Evolutionary conservation across 2,329 filamentous ascomycete genomes (phyloP), one percentile per base, ranked within the genome.

Genomic region (Hortaea werneckii): DNA sequence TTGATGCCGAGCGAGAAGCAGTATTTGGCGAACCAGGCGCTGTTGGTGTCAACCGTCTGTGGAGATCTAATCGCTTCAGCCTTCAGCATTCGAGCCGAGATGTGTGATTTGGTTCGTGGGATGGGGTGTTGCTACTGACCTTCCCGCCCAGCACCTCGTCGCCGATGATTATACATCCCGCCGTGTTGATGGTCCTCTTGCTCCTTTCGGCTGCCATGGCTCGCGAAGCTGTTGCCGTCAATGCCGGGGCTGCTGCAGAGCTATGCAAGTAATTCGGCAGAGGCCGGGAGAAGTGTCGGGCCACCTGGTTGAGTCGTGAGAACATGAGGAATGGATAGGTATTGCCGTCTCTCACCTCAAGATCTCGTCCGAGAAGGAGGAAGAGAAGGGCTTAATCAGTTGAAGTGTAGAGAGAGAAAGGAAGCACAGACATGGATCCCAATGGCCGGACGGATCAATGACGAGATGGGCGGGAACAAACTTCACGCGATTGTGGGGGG

Each of bases 141-240:
- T 96, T 96, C 58, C 92, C 90, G 20, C 88, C 89, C 4, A 96
- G 74, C 5, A 96, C 88, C 66, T 95, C 90, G 68, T 96, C 90
- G n/a, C 90, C 90, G 58, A 98, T 96, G 49, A 98, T 88, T 53
- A 96, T 69, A 65, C 87, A 94, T 46, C 85, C 90, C 8, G 90
- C 92, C 40, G 89, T 95, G 62, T 87, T 82, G 56, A 96, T 94
- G 49, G 77, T 80, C 60, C 81, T 74, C 57, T 76, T 71, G 58
- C 75, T 75, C 52, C 77, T 73, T 59, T 78, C 72, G 48, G 74
- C 71, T 4, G 73, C 69, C 58, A 75, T 72, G 51, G 62, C 61
- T 63, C 65, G 67, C 64, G 64, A 63, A 52, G 63, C 62, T 43
- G 60, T 55, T 57, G 69, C 67, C 50, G 67, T 69, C 69, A 75